phyloP scores from a whole-genome alignment of 2,329 filamentous ascomycete species.

The Calonectria hongkongensis region DNA sequence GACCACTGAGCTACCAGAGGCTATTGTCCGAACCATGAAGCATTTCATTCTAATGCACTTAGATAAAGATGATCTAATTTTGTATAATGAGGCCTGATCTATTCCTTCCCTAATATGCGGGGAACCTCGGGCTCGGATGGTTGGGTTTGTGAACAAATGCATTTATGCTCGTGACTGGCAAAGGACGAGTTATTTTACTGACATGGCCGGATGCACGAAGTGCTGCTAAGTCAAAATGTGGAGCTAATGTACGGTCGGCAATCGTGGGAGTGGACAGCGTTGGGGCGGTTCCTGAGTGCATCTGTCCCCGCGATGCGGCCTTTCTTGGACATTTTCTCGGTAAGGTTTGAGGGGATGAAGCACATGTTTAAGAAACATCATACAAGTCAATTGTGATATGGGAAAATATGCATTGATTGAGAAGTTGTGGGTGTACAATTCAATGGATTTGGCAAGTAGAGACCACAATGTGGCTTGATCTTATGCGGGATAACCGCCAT shows the following conservation, averaged over 20 bases:
- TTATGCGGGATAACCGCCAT: neutral
- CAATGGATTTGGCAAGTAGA: neutral
- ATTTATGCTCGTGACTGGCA: conserved; percentile 3
- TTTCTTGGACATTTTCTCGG: neutral
- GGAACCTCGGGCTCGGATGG: neutral
- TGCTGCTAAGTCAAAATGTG: neutral
- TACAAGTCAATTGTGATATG: neutral
- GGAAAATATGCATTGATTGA: conserved; percentile 3
- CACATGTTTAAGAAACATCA: neutral
- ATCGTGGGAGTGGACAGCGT: conserved; percentile 16
- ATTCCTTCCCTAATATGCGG: neutral
- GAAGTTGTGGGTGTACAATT: conserved; percentile 19
- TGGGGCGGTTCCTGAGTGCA: conserved; percentile 17
- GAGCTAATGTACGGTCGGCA: conserved; percentile 6
- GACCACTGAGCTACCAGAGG: neutral
- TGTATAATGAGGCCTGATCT: neutral
- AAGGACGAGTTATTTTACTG: conserved; percentile 14
- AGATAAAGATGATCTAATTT: neutral
- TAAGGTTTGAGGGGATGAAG: neutral
- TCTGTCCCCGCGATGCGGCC: conserved; percentile 8
- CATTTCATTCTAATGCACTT: conserved; percentile 8
- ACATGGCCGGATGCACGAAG: conserved; percentile 14
- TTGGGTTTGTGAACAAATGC: neutral
- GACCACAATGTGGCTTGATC: conserved; percentile 11
- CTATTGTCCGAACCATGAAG: neutral